Conservation (phyloP, 129 eudicot species). For the Logfia minima region DNA sequence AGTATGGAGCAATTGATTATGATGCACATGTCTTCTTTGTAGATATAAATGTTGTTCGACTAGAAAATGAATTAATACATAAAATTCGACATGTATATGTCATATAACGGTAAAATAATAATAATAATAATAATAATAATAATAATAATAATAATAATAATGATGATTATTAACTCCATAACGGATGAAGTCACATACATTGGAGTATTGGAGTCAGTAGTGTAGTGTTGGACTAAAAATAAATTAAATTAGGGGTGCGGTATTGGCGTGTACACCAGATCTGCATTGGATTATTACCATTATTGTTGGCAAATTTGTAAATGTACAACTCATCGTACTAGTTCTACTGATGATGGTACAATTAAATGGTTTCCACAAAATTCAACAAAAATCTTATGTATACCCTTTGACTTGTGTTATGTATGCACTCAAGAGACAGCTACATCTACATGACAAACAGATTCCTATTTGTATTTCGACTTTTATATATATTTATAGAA, state of each 20-base stretch:
- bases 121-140: not conserved
- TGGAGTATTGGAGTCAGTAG: slow-evolving; percentile 22
- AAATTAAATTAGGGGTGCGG: slow-evolving; percentile 30
- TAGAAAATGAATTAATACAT: too few relatives aligned
- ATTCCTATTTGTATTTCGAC: not conserved
- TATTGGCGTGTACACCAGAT: slow-evolving; percentile 36
- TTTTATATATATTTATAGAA: not conserved
- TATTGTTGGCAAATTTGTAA: slow-evolving; percentile 19
- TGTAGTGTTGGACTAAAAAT: slow-evolving; percentile 18
- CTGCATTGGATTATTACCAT: slow-evolving; percentile 33
- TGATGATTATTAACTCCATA: not conserved
- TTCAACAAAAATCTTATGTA: slow-evolving; percentile 35
- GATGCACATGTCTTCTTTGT: too few relatives aligned
- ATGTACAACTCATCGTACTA: slow-evolving; percentile 29
- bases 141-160: too few relatives aligned
- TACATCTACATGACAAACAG: slow-evolving; percentile 38
- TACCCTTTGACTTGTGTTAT: slow-evolving; percentile 31
- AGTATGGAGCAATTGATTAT: too few relatives aligned
- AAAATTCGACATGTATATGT: not conserved
- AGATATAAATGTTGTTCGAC: too few relatives aligned
- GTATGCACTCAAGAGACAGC: slow-evolving; percentile 28
- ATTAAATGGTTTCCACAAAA: slow-evolving; percentile 25
- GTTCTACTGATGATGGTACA: slow-evolving; percentile 23
- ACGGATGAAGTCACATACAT: slow-evolving; percentile 21
- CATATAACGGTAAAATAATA: not conserved